A percentile compares a stretch with the other conserved stretches of the same genome.
Evolutionary conservation across 1,139 yeast species (phyloP).

Genomic region (Lodderomyces pseudojiufengensis): DNA sequence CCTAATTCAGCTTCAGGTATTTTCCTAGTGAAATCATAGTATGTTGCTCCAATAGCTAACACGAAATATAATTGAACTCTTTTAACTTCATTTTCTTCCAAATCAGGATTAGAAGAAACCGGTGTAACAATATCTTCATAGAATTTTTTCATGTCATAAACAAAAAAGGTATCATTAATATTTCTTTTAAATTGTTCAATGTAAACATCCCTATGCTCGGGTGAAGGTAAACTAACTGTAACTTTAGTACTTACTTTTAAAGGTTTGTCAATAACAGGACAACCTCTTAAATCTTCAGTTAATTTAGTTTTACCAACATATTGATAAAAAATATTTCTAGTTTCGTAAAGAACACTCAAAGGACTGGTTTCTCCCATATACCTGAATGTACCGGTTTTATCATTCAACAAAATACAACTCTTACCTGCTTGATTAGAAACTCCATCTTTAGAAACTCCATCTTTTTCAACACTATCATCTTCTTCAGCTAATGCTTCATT

Average conservation of each 20-base stretch:
- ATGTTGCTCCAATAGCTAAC: constrained; percentile 40
- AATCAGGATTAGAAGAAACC: constrained; percentile 25
- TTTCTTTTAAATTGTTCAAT: constrained; percentile 28
- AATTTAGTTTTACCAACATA: constrained; percentile 18
- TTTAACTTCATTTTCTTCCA: constrained; percentile 13
- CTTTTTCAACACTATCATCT: background rate
- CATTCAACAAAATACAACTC: constrained; percentile 18
- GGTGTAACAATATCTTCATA: constrained; percentile 20
- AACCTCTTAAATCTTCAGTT: constrained; percentile 33
- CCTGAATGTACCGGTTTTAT: constrained; percentile 21
- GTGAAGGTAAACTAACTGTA: constrained; percentile 22
- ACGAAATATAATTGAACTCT: constrained; percentile 34
- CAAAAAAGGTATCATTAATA: constrained; percentile 32
- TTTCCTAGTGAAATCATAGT: constrained; percentile 16
- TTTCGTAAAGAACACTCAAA: constrained; percentile 22
- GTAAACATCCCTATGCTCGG: constrained; percentile 23
- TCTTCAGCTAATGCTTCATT: background rate
- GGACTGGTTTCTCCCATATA: constrained; percentile 29
- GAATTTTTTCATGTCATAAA: constrained; percentile 32
- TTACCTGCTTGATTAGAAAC: constrained; percentile 17
- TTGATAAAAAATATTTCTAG: constrained; percentile 21
- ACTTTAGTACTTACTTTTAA: constrained; percentile 15
- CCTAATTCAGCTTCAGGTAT: constrained; percentile 18
- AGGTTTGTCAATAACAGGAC: constrained; percentile 30
- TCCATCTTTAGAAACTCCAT: constrained; percentile 10